Conservation (phyloP, 805 yeast genomes). For the Pichia heedii region DNA sequence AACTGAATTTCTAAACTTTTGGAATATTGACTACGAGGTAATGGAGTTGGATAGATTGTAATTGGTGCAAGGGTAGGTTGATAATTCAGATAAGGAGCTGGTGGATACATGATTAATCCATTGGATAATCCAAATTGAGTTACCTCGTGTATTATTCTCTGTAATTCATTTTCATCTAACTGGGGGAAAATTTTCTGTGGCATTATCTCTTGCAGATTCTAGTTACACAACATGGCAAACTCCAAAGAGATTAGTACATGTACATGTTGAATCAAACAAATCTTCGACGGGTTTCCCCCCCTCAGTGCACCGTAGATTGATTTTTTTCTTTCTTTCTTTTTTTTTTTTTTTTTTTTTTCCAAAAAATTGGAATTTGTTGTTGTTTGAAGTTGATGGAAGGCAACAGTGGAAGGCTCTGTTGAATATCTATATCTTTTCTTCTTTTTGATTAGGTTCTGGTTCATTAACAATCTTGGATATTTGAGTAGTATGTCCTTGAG, state of each 20-base stretch:
- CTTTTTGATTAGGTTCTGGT: too few relatives aligned
- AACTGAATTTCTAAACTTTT: conserved; percentile 60
- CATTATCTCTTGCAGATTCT: background rate
- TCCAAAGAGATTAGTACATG: background rate
- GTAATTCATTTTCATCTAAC: conserved; percentile 6
- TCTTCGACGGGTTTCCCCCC: too few relatives aligned
- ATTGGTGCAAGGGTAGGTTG: conserved; percentile 69
- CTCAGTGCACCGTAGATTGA: too few relatives aligned
- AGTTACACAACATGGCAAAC: background rate
- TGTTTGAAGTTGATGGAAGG: too few relatives aligned
- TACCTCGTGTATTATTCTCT: conserved; percentile 22
- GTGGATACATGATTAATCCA: conserved; percentile 79
- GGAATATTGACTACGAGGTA: conserved; percentile 58
- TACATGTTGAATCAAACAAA: too few relatives aligned
- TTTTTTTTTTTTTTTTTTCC: too few relatives aligned
- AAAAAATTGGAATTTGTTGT: too few relatives aligned
- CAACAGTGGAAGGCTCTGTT: too few relatives aligned
- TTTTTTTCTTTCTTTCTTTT: too few relatives aligned
- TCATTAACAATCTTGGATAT: background rate
- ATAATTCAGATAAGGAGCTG: conserved; percentile 34
- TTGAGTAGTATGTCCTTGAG: conserved; percentile 20
- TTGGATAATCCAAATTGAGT: conserved; percentile 72
- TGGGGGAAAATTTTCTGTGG: conserved; percentile 12
- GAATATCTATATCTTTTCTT: too few relatives aligned
- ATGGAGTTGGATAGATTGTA: conserved; percentile 85